Base-by-base conservation (phyloP, 2,329 filamentous ascomycete genomes). In the Neofusicoccum ribis region DNA sequence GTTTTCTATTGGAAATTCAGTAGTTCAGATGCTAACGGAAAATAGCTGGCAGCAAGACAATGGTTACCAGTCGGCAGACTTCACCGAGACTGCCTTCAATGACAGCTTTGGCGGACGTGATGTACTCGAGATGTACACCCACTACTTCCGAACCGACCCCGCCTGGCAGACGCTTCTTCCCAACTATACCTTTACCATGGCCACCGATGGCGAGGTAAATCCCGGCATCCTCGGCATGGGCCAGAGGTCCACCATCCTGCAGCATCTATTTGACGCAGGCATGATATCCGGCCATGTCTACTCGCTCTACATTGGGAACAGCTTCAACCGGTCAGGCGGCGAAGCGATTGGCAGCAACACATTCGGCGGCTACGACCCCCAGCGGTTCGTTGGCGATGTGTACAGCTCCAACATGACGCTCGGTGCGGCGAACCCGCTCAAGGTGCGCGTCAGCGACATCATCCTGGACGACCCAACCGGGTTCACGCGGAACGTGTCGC, bases 291-390 rank as follows among this genome's bases (percentile, higher is more conserved):
- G 74, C 1, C 73, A 74, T 36, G 80, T 79, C 31, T 80, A 79
- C 67, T 78, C 78, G 8, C 71, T 81, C 3, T 81, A 81, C 67
- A 76, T 80, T 50, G 80, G 79, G 2, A 76, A 78, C 58, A 76
- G 76, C 27, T 78, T 79, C 67, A 74, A 77, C 44, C 74, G 78
- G 37, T 77, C 78, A 1, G 78, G 76, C 15, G 79, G 80, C 15
- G 69, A 65, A 2, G 73, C 79, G 31, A 81, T 81, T 62, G 80
- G 80, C 31, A 79, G 76, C 65, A 77, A 79, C 43, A 75, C 75
- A 3, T 77, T 81, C 43, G 80, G 80, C n/a, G 80, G 80, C 23
- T 81, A 78, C 43, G 63, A 82, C 67, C 76, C 78, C 12, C 78
- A 78, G 27, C 77, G 79, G 20, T 80, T 81, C 66, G 73, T 71